Conservation (phyloP, 805 yeast species). For the Spathaspora girioi region DNA sequence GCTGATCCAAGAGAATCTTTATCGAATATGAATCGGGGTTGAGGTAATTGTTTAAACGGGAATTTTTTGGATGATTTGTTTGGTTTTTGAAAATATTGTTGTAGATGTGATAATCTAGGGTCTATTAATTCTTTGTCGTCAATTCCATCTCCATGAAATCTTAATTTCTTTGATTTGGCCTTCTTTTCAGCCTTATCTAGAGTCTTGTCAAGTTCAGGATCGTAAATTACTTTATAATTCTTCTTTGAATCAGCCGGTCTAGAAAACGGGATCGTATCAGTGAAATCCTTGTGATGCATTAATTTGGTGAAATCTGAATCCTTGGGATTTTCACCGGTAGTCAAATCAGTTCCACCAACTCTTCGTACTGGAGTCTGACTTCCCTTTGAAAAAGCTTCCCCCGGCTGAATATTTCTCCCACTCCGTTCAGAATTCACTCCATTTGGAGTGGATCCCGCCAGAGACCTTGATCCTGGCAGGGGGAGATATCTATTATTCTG, state of each 20-base stretch:
- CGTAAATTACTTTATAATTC: constrained; percentile 46
- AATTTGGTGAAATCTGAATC: constrained; percentile 28
- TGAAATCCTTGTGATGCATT: constrained; percentile 24
- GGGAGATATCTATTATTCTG: neutral
- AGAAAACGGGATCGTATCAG: constrained; percentile 6
- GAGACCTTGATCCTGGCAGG: neutral
- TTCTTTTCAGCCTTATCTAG: constrained; percentile 31
- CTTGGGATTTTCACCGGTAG: constrained; percentile 27
- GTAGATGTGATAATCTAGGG: constrained; percentile 33
- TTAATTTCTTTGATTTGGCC: constrained; percentile 35
- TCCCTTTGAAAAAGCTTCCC: neutral
- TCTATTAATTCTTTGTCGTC: constrained; percentile 23
- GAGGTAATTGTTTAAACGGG: constrained; percentile 41
- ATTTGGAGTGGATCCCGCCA: neutral
- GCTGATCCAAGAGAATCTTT: constrained; percentile 70
- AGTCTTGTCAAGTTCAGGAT: constrained; percentile 39
- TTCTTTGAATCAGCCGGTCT: constrained; percentile 18
- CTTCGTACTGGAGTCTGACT: neutral
- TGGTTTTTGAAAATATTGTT: constrained; percentile 32
- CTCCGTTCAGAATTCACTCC: neutral
- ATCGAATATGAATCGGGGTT: constrained; percentile 52
- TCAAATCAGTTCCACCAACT: constrained; percentile 28
- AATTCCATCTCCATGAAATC: constrained; percentile 29
- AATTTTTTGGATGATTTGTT: constrained; percentile 37
- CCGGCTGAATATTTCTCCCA: neutral